Evolutionary conservation across 2,329 filamentous ascomycete genomes (phyloP), one percentile per base, ranked within the genome.

Genomic region (Sphaerulina musiva): DNA sequence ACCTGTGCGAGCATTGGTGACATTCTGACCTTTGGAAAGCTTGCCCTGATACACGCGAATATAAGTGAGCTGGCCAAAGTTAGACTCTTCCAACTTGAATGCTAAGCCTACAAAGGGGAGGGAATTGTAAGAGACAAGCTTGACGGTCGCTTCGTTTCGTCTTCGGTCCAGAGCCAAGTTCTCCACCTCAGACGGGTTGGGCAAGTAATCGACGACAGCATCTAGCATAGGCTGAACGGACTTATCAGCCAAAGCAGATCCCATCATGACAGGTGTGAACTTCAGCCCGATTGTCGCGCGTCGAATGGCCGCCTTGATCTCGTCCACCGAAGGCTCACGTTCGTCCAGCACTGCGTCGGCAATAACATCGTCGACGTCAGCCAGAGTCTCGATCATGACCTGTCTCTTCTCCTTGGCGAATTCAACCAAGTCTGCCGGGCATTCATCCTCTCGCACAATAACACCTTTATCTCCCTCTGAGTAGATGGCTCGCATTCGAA

Each of bases 61-160:
- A 72, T 98, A 98, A 51, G 93, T 98, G 68, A 98, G 81, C 73
- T 98, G 93, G 42, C 93, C 93, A 67, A 95, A 98, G 72, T 95
- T 96, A 75, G 92, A 95, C 75, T 98, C 93, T 78, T 98, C 93
- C 20, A 98, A 83, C 79, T 98, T 98, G 80, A 98, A 98, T 8
- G 93, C 93, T 59, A 98, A 79, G 47, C 93, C 93, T 53, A 96
- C 90, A 67, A 97, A 96, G 0, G 93, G 93, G 23, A 95, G 78
- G 20, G 88, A 86, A 73, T 95, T 93, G 77, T 97, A 96, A 1
- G 92, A 90, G 14, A 96, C 83, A 53, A 98, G 82, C 70, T 92
- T 87, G 56, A 95, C 91, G 2, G 84, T 80, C 46, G 84, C 81
- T 72, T 98, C 93, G 42, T 78, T 78, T 65, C 87, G 83, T 68